Base-by-base conservation (phyloP, 2,329 filamentous ascomycete genomes). In the Epichloe brachyelytri region DNA sequence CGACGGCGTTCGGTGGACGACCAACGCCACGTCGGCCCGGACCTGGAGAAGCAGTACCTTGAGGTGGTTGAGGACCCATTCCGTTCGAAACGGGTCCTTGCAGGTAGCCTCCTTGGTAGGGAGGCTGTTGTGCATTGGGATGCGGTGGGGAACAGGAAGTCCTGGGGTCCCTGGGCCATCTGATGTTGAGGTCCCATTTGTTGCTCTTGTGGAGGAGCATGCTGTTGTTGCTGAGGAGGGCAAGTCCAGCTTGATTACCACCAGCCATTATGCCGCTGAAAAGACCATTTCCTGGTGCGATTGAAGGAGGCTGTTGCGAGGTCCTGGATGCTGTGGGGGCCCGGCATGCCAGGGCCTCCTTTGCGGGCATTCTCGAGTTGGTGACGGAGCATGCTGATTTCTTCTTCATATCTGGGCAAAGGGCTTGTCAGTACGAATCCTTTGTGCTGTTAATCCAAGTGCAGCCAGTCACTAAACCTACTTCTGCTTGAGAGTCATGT, bases 211-310 rank as follows among this genome's bases (percentile, higher is more conserved):
- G 78, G 77, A 59, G 88, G 89, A 60, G 95, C 49, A 49, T 51
- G 52, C 22, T 51, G 63, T 52, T 68, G 82, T 40, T 82, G 82
- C 60, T 80, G 78, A 57, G 89, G 89, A 59, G 95, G 54, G 87
- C 88, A 56, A 88, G 86, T 54, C 86, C 88, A 60, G 84, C 86
- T 71, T 91, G 88, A 61, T 84, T 86, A 55, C 79, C 82, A 57
- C 91, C 91, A 51, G 90, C 82, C 88, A 98, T 97, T 64, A 97
- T 95, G 51, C 88, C 89, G 59, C 88, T 89, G 64, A 98, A 97
- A 40, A 97, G 77, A 63, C 94, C 93, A 65, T 86, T 91, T 26
- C 91, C 90, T 63, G 94, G 86, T 30, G 89, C 88, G 59, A 97
- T 86, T 47, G 88, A 90, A 37, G 93, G 91, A 54, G 86, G 86